Evolutionary conservation across 139 green algal genomes (phyloP), one percentile per base, ranked within the genome.

Genomic region (Haematococcus sp.): DNA sequence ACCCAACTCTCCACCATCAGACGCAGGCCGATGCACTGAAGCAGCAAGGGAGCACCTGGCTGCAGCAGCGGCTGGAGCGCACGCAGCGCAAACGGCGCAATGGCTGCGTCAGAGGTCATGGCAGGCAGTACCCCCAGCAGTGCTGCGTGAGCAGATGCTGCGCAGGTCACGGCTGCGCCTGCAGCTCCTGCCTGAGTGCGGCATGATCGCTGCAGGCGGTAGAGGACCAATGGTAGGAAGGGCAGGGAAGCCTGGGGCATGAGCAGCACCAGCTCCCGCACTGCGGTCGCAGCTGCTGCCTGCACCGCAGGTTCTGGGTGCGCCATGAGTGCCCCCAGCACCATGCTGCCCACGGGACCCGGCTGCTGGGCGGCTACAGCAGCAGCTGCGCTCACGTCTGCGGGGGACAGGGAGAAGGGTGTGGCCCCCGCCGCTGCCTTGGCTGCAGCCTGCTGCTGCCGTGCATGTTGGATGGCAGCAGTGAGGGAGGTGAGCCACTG

Each of bases 1-100:
- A 67, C 58, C 86, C 86, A 90, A 19, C 80, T 70, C n/a, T 73
- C 67, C 20, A 64, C 73, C 56, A 87, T 35, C 60, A 90, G 71
- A 17, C 83, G 70, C 65, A 88, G 65, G 0, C 51, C 78, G n/a
- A 84, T 44, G 40, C 81, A 84, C 28, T 81, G 84, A 56, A 91
- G 70, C 58, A 65, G 19, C 43, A 79, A 51, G 0, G 84, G 78
- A 4, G 52, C 63, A 23, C 44, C 54, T 16, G 69, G n/a, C 17
- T 17, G 20, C 34, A 78, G 56, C 32, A 87, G 46, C 20, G 83
- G 84, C 60, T 76, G 66, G 28, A 89, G 58, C 27, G 76, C 71
- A 0, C 79, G 71, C 61, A 89, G 27, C 23, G 77, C 76, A 75
- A 84, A 87, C 1, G 84, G 81, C 30, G 81, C 70, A 2, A 75